phyloP scores from a whole-genome alignment of 2,329 filamentous ascomycete species.

The Diaporthe sp. region DNA sequence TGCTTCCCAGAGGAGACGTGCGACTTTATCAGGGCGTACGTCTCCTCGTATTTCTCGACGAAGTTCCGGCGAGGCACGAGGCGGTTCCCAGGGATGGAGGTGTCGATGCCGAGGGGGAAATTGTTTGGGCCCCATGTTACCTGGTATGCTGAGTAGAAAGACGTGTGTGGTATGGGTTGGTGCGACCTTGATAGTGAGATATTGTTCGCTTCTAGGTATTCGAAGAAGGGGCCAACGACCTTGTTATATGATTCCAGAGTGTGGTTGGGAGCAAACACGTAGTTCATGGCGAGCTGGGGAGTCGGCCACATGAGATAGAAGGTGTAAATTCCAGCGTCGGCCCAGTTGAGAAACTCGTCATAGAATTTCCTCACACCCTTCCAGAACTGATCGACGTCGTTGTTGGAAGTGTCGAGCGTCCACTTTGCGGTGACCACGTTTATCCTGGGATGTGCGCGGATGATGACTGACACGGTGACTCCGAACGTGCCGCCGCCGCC shows the following conservation, averaged over 20 bases:
- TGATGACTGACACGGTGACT: slow-evolving; percentile 46
- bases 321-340: background rate
- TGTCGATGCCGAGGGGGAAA: background rate
- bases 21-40: slow-evolving; percentile 45
- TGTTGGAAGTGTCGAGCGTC: slow-evolving; percentile 4
- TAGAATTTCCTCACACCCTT: slow-evolving; percentile 55
- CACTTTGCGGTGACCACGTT: slow-evolving; percentile 9
- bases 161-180: background rate
- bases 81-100: background rate
- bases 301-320: slow-evolving; percentile 12
- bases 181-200: slow-evolving; percentile 1
- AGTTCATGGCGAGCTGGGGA: slow-evolving; percentile 10
- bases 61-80: slow-evolving; percentile 21
- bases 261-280: background rate
- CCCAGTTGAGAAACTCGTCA: slow-evolving; percentile 44
- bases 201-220: background rate
- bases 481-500: slow-evolving; percentile 55
- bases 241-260: background rate
- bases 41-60: slow-evolving; percentile 36
- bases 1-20: slow-evolving; percentile 45
- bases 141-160: slow-evolving; percentile 8
- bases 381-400: background rate
- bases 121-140: slow-evolving; percentile 7
- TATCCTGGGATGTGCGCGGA: slow-evolving; percentile 41
- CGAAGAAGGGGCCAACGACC: slow-evolving; percentile 1